phyloP scores from a whole-genome alignment of 768 basidiomycete genomes.

The Inosperma sp. region DNA sequence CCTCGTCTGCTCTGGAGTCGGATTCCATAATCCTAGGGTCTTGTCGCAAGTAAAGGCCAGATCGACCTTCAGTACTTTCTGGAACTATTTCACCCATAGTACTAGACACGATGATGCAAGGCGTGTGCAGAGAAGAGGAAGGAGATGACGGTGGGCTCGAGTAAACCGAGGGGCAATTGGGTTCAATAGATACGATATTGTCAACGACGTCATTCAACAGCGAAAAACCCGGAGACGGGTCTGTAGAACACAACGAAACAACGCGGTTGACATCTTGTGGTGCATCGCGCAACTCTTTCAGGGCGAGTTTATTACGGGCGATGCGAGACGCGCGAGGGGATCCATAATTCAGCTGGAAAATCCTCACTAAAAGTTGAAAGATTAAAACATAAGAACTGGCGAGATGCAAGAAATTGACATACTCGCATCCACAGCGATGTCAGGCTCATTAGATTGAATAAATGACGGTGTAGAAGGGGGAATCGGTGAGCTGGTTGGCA shows the following conservation, averaged over 20 bases:
- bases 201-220: conserved; percentile 6
- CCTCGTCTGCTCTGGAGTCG: too few relatives aligned
- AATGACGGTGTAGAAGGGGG: conserved; percentile 11
- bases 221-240: conserved; percentile 11
- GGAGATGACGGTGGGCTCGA: conserved; percentile 9
- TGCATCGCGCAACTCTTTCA: conserved; percentile 2
- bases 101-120: conserved; percentile 8
- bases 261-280: not conserved
- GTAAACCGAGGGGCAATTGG: conserved; percentile 4
- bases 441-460: conserved; percentile 7
- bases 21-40: not conserved
- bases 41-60: not conserved
- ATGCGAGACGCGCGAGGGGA: not conserved
- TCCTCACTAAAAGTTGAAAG: conserved; percentile 2
- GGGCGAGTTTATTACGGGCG: conserved; percentile 4
- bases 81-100: not conserved
- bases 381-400: not conserved
- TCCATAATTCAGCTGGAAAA: conserved; percentile 4
- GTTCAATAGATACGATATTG: not conserved
- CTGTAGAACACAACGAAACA: not conserved
- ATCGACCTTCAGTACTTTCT: not conserved
- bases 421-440: conserved; percentile 9
- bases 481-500: conserved; percentile 8
- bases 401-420: not conserved
- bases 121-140: conserved; percentile 7